Evolutionary conservation across 257 asterid genomes (phyloP), one percentile per base, ranked within the genome.

Genomic region (Przewalskia tangutica): DNA sequence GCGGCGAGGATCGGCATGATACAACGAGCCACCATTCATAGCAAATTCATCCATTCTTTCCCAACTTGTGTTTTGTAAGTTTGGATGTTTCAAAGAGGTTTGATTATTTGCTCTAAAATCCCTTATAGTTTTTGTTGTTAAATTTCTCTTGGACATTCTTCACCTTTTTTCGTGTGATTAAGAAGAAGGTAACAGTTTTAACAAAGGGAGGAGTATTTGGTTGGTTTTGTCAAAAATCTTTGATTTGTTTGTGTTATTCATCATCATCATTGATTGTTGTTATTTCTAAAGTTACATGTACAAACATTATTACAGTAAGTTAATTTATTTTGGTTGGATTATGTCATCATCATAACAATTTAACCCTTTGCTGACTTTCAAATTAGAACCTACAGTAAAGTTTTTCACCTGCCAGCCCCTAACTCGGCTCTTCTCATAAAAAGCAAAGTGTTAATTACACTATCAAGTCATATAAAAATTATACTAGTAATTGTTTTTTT

Each of bases 21-120:
- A 84, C 85, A n/a, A 81, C 90, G 44, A 89, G 91, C 89, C 93
- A 92, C 88, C 95, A 91, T 88, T 93, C 97, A 14, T 92, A 91
- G 77, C 65, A 56, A 4, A 23, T 40, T 11, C 59, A 23, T 84
- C 67, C 55, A 73, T 79, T 77, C 60, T 83, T 77, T 75, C 79
- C 42, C 80, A 84, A 83, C 81, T 79, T 60, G 80, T 82, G 82
- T 76, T 73, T 85, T 81, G 85, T 86, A 67, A 50, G 87, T 88
- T 83, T 88, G 89, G 88, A 84, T 81, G 86, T 78, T 87, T 27
- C 84, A 84, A 80, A 84, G 86, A 84, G 88, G 86, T 88, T 88
- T 84, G 86, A 82, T 82, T 86, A 9, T 59, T 75, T 63, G 77
- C 77, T 79, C 81, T 44, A 50, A 81, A 87, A 83, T 84, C 86